These are phyloP conservation scores for Magnusiomyces paraingens DNA, from an alignment of 1,139 yeast species.

Conservation along the genomic window DNA sequence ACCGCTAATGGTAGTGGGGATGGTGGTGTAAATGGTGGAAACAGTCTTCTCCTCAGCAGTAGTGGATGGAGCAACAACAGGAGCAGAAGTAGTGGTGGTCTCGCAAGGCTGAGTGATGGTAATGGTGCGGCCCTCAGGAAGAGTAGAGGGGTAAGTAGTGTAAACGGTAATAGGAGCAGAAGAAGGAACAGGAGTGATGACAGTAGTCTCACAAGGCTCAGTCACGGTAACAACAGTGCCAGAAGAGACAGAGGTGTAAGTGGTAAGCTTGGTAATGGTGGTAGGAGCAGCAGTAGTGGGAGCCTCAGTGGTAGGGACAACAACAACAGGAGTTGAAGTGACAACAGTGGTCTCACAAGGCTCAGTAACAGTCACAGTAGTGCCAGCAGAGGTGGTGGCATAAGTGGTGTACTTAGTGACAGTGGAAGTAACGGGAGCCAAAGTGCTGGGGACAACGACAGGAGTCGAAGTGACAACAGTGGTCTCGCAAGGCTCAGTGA, in stretches of 20 bases:
- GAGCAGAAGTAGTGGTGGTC: background rate
- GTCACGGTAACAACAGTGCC: background rate
- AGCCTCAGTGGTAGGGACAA: background rate
- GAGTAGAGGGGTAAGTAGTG: background rate
- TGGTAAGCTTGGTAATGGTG: background rate
- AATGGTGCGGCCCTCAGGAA: background rate
- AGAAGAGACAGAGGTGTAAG: too few relatives aligned
- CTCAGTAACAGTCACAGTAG: too few relatives aligned
- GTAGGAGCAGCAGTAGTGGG: background rate
- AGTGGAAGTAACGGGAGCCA: too few relatives aligned
- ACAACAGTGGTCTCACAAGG: too few relatives aligned
- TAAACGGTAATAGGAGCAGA: background rate
- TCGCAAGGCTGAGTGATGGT: background rate
- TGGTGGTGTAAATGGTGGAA: conserved; percentile 4
- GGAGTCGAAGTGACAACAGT: background rate
- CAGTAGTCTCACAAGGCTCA: background rate
- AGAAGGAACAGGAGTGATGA: background rate
- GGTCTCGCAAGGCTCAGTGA: conserved; percentile 3
- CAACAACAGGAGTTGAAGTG: too few relatives aligned
- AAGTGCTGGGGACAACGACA: background rate
- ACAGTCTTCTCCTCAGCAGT: background rate
- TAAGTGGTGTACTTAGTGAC: too few relatives aligned
- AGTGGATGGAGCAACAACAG: background rate
- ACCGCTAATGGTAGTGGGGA: background rate
- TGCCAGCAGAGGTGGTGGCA: too few relatives aligned